Evolutionary conservation across 2,329 filamentous ascomycete species (phyloP).

Genomic region (Rutstroemia sydowiana): DNA sequence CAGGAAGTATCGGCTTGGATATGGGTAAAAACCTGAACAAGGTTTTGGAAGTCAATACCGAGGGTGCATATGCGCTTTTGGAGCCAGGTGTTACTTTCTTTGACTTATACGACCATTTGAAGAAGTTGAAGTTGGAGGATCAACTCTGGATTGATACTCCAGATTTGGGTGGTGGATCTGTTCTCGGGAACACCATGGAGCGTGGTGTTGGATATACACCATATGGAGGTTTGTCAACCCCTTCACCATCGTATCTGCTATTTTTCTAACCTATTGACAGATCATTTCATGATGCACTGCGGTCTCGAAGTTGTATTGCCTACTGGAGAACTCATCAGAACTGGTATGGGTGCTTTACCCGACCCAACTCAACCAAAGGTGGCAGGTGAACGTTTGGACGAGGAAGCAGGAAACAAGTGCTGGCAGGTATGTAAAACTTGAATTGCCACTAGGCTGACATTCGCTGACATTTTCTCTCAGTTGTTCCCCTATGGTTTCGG

Average conservation of each 20-base stretch:
- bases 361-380: conserved; percentile 8
- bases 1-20: conserved; percentile 43
- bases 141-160: conserved; percentile 36
- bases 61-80: conserved; percentile 42
- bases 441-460: neutral
- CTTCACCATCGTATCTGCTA: neutral
- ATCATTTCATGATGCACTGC: conserved; percentile 35
- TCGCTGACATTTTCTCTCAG: neutral
- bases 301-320: conserved; percentile 40
- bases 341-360: conserved; percentile 39
- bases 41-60: conserved; percentile 43
- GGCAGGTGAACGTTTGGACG: conserved; percentile 5
- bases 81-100: conserved; percentile 50
- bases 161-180: conserved; percentile 35
- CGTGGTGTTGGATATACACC: conserved; percentile 41
- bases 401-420: conserved; percentile 32
- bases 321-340: conserved; percentile 38
- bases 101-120: conserved; percentile 43
- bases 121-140: conserved; percentile 34
- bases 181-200: conserved; percentile 41
- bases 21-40: conserved; percentile 47
- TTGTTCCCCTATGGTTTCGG: conserved; percentile 33
- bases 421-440: conserved; percentile 26
- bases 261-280: conserved; percentile 19
- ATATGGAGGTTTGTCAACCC: conserved; percentile 31